Base-by-base conservation (phyloP, 306 rosid genomes). In the Vigna nakashimae region DNA sequence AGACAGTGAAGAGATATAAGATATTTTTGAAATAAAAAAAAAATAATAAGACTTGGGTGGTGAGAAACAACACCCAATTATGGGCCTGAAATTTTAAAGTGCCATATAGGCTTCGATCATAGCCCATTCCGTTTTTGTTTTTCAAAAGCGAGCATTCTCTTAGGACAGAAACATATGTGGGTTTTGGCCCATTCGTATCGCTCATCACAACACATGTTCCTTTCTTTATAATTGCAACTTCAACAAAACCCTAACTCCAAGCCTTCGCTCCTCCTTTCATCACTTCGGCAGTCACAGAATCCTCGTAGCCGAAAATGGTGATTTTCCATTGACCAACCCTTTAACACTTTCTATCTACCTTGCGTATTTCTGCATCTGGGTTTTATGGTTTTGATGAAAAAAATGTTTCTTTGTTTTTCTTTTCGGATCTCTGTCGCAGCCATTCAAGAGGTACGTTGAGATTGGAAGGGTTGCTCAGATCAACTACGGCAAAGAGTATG, bases 401-500 rank as follows among this genome's bases (percentile, higher is more conserved):
- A 4, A 4, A 28, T 60, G 9, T 17, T 22, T 9, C 7, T 1
- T 11, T 0, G 9, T 26, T 36, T 14, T 38, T 1, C 5, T 40
- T 32, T 15, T 42, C 34, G 32, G 45, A 24, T 64, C 65, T 74
- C 17, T 30, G 38, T n/a, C 49, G 84, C 45, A 90, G 93, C 96
- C 96, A 74, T 89, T 89, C 88, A 92, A 90, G 87, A 86, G 97
- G 83, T 90, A 48, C 84, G 82, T 90, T 10, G 97, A 92, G 91
- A 87, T 90, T 79, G 97, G 97, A 42, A 86, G 97, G 87, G 89
- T 92, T 17, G 97, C 92, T 59, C 96, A 84, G 59, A 75, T 92
- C 87, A 92, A 92, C 87, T 90, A 87, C 66, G 96, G 97, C 34
- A 79, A 87, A 30, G 93, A 92, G 66, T 90, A 90, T 13, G 93